A percentile compares a stretch with the other conserved stretches of the same genome.
These are phyloP conservation scores for Stephania cephalantha DNA, from an alignment of 164 flowering plant genomes.

Conservation along the genomic window DNA sequence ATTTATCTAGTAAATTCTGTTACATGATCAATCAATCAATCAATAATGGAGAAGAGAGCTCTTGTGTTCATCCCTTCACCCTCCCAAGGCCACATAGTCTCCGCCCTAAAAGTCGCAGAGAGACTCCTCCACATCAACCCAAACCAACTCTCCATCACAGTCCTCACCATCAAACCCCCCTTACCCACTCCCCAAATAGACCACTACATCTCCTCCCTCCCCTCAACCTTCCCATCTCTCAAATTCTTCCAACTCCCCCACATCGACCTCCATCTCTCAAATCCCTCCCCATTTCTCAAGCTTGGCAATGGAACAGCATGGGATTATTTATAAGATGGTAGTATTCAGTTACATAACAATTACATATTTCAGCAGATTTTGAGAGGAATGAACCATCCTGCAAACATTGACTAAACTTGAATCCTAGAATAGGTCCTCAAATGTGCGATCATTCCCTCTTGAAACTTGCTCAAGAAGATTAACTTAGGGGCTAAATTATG, in stretches of 20 bases:
- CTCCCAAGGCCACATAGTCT: conserved; percentile 4
- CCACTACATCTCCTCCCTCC: conserved; percentile 1
- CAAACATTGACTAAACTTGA: no score
- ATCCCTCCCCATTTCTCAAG: no score
- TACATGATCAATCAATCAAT: no score
- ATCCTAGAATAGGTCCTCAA: no score
- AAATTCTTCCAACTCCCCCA: conserved; percentile 5
- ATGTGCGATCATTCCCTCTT: no score
- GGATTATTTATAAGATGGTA: not conserved
- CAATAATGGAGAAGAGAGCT: conserved; percentile 6
- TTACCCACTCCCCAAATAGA: not conserved
- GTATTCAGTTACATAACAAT: not conserved
- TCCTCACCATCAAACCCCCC: conserved; percentile 12
- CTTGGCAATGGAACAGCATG: not conserved
- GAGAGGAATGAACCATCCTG: not conserved
- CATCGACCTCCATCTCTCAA: conserved; percentile 6
- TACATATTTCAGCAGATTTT: not conserved
- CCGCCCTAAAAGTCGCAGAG: conserved; percentile 6
- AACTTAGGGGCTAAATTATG: no score
- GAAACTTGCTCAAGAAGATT: no score
- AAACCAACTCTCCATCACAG: conserved; percentile 14
- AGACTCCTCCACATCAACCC: not conserved
- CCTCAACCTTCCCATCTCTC: not conserved
- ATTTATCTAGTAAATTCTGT: no score
- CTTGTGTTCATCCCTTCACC: conserved; percentile 7